Percentiles rank a stretch among this genome's conserved stretches.
phyloP scores from a whole-genome alignment of 2,329 filamentous ascomycete genomes.

The Ophiocordyceps unilateralis region DNA sequence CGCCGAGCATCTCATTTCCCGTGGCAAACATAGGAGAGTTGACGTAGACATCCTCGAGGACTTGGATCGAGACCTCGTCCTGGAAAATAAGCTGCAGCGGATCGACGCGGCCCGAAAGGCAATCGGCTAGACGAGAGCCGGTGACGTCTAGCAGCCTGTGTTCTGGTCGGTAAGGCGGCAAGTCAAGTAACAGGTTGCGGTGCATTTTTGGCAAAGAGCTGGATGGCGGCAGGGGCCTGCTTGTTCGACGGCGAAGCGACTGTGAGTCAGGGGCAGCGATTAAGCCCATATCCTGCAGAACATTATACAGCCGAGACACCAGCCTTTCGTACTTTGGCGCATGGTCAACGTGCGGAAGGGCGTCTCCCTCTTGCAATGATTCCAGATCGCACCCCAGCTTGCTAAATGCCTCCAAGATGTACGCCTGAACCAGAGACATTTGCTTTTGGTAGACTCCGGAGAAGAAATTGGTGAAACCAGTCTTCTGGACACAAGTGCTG shows the following conservation, averaged over 20 bases:
- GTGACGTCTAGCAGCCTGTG: constrained; percentile 1
- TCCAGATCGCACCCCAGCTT: not conserved
- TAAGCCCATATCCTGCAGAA: not conserved
- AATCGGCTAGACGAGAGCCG: constrained; percentile 18
- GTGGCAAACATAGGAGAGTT: constrained; percentile 10
- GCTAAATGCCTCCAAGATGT: not conserved
- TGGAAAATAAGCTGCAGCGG: constrained; percentile 21
- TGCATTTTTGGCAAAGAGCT: not conserved
- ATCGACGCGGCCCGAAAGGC: constrained; percentile 18
- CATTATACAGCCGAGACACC: not conserved
- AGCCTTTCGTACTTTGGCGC: not conserved
- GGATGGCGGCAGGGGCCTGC: not conserved
- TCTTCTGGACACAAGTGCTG: not conserved
- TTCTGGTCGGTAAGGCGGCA: not conserved
- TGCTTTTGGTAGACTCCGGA: not conserved
- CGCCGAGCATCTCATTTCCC: constrained; percentile 6
- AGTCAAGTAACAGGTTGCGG: not conserved
- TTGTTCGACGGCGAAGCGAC: not conserved
- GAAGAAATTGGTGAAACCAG: not conserved
- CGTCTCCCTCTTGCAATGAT: not conserved
- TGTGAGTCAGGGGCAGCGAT: not conserved
- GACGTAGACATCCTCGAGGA: constrained; percentile 19
- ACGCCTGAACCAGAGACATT: not conserved
- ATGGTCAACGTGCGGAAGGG: not conserved
- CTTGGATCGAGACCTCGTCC: constrained; percentile 7